Evolutionary conservation across 768 basidiomycete genomes (phyloP).

Genomic region (Agrocybe praecox): DNA sequence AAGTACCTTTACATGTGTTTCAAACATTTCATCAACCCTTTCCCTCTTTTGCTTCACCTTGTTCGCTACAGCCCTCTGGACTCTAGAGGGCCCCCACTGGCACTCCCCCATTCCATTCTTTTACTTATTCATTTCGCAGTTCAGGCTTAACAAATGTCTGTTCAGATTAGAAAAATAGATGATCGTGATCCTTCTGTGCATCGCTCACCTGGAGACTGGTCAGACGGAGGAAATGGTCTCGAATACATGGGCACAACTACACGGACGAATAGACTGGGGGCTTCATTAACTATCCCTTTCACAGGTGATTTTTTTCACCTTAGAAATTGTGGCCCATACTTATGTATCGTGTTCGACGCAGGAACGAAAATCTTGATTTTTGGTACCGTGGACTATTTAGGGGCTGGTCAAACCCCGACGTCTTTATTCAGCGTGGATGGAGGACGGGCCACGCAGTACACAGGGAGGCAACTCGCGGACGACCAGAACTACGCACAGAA

Average conservation of each 20-base stretch:
- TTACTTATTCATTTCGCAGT: not conserved
- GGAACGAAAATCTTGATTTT: not conserved
- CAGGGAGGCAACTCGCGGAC: not conserved
- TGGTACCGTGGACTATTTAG: not conserved
- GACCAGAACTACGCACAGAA: not conserved
- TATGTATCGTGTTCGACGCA: not conserved
- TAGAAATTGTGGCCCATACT: not conserved
- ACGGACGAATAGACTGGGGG: not conserved
- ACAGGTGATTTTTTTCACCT: not conserved
- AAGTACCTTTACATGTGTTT: no score
- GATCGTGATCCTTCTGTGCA: not conserved
- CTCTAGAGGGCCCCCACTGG: not conserved
- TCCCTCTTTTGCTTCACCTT: no score
- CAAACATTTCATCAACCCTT: no score
- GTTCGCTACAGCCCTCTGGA: no score
- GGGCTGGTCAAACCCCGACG: not conserved
- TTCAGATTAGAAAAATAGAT: not conserved
- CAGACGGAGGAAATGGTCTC: not conserved
- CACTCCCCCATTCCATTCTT: not conserved
- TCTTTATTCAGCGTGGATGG: not conserved
- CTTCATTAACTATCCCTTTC: not conserved
- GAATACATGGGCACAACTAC: not conserved
- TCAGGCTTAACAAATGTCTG: not conserved
- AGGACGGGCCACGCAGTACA: not conserved
- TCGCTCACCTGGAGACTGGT: not conserved